phyloP scores from a whole-genome alignment of 1,139 yeast species.

The Nakaseomyces uthaithaninus region DNA sequence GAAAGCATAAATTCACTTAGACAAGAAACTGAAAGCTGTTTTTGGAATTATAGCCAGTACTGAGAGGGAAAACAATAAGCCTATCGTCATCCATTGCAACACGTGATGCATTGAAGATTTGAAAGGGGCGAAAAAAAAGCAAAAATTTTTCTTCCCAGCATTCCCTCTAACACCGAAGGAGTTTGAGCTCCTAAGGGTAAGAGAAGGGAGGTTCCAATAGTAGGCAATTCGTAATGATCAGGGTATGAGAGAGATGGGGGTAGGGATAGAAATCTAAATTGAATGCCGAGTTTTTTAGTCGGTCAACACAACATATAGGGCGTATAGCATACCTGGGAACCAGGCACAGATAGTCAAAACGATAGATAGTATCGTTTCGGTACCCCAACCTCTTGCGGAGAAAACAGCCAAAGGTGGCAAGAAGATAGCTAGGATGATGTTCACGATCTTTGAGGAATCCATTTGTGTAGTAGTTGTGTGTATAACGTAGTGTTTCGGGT shows the following conservation, averaged over 20 bases:
- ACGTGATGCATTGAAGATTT: too few species aligned
- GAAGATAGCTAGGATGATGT: constrained; percentile 45
- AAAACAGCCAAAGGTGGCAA: constrained; percentile 77
- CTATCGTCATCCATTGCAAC: too few species aligned
- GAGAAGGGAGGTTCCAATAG: too few species aligned
- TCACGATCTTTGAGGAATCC: constrained; percentile 27
- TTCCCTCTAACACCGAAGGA: too few species aligned
- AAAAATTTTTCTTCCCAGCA: too few species aligned
- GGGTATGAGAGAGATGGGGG: constrained; percentile 19
- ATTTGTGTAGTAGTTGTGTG: constrained; percentile 10
- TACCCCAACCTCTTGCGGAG: constrained; percentile 60
- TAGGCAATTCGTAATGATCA: constrained; percentile 21
- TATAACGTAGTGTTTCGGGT: too few species aligned
- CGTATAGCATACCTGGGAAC: constrained; percentile 66
- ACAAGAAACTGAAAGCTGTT: too few species aligned
- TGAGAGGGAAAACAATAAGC: too few species aligned
- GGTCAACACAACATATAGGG: constrained; percentile 45
- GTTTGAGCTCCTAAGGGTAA: too few species aligned
- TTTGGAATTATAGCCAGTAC: too few species aligned
- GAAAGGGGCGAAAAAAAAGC: too few species aligned
- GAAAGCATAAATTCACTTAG: too few species aligned
- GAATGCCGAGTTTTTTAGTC: constrained; percentile 8
- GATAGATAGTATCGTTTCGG: constrained; percentile 55
- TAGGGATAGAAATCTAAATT: neutral
- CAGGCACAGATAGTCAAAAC: constrained; percentile 67